Percentiles rank a stretch among this genome's conserved stretches.
These are phyloP conservation scores for Sphenostylis stenocarpa DNA, from an alignment of 306 rosid species.

Conservation along the genomic window DNA sequence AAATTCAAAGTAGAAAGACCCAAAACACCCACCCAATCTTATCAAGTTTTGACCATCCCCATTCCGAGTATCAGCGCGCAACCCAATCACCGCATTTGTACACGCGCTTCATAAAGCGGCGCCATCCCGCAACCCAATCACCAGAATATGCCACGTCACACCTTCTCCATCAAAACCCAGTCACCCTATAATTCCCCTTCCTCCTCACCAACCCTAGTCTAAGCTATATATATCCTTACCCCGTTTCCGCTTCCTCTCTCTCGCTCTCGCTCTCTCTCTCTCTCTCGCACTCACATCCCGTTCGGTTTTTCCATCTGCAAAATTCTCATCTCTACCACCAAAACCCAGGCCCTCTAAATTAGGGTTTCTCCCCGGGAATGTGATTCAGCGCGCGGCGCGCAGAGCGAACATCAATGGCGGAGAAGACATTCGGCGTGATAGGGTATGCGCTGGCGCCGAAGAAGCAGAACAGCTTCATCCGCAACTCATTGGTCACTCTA, in stretches of 20 bases:
- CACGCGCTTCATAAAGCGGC: constrained; percentile 43
- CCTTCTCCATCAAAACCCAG: constrained; percentile 6
- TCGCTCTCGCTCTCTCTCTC: background rate
- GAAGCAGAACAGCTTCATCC: constrained; percentile 84
- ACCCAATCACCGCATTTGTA: background rate
- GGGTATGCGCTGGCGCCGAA: constrained; percentile 86
- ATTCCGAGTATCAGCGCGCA: background rate
- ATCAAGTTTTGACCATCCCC: constrained; percentile 23
- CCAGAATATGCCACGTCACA: constrained; percentile 46
- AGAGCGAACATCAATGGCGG: constrained; percentile 54
- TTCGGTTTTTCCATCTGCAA: background rate
- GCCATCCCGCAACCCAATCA: constrained; percentile 18
- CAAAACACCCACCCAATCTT: background rate
- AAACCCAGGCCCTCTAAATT: constrained; percentile 6
- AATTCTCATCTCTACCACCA: background rate
- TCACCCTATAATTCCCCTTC: constrained; percentile 37
- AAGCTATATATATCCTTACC: constrained; percentile 50
- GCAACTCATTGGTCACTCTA: constrained; percentile 55
- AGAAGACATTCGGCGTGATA: constrained; percentile 49
- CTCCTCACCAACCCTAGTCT: constrained; percentile 52
- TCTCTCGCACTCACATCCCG: background rate
- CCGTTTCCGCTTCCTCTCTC: background rate
- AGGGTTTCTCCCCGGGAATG: constrained; percentile 39
- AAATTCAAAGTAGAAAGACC: no score
- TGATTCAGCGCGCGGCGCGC: constrained; percentile 1